A percentile compares a stretch with the other conserved stretches of the same genome.
Evolutionary conservation across 2,329 filamentous ascomycete genomes (phyloP).

Genomic region (Lasiodiplodia sp.): DNA sequence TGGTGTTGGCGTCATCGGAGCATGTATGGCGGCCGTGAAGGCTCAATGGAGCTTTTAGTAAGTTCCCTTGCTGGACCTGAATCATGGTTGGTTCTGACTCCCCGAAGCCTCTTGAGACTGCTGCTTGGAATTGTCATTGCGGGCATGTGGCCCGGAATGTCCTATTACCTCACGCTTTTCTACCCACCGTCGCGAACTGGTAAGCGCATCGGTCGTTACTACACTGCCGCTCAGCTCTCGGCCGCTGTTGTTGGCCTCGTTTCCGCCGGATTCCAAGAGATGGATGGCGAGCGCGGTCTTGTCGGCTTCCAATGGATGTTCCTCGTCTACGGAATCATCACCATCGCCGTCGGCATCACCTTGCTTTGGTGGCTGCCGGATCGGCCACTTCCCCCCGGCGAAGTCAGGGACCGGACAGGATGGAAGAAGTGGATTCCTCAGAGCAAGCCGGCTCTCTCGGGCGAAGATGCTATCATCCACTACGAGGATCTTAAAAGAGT

Average conservation of each 20-base stretch:
- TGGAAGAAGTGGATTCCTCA: conserved; percentile 71
- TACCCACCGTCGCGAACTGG: conserved; percentile 87
- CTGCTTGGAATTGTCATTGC: conserved; percentile 87
- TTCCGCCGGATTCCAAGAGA: conserved; percentile 88
- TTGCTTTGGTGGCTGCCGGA: conserved; percentile 93
- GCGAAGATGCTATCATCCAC: conserved; percentile 80
- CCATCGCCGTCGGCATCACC: conserved; percentile 72
- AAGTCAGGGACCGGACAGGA: conserved; percentile 55
- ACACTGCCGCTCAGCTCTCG: conserved; percentile 86
- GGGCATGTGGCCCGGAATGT: conserved; percentile 95
- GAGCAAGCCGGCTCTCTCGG: conserved; percentile 73
- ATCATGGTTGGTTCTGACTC: conserved; percentile 29
- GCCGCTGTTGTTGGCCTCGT: conserved; percentile 89
- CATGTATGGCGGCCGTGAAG: conserved; percentile 82
- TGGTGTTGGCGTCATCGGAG: conserved; percentile 82
- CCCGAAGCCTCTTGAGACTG: conserved; percentile 73
- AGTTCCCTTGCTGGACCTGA: conserved; percentile 35
- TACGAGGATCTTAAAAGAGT: conserved; percentile 83
- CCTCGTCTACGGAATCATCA: conserved; percentile 80
- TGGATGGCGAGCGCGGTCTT: conserved; percentile 79
- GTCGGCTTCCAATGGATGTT: conserved; percentile 95
- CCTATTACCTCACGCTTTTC: conserved; percentile 89
- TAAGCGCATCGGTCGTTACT: conserved; percentile 89
- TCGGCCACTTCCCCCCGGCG: conserved; percentile 76
- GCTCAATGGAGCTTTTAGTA: conserved; percentile 85